Base-by-base conservation (phyloP, 768 basidiomycete genomes). In the Pleurotus platypus region DNA sequence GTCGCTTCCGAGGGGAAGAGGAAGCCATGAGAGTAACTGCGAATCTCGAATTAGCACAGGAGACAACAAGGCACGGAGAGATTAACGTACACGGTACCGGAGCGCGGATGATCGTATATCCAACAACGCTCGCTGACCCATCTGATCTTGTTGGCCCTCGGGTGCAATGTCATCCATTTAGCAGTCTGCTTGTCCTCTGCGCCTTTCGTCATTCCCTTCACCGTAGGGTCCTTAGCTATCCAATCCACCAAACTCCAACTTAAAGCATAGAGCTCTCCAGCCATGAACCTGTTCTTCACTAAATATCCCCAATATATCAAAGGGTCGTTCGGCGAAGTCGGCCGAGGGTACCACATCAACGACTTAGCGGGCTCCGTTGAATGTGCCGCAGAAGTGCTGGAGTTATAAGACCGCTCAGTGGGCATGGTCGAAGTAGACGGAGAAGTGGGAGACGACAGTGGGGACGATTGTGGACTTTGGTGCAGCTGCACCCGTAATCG, bases 31-130 rank as follows among this genome's bases (percentile, higher is more conserved):
- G 93, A 85, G 67, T 98, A 96, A 9, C 92, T 93, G 64, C 42
- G 16, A n/a, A 45, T 6, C 15, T 16, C 30, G 2, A 3, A 35
- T 35, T 35, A 35, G 30, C 20, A 45, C 42, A 45, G 42, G 42
- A 8, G 56, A 54, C 15, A 22, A 61, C 18, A 48, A 47, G 58
- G 49, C 48, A 56, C 43, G 55, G 56, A 47, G 62, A 48, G 20
- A 20, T 38, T 35, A 26, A 78, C 90, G 66, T 76, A 94, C 86
- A 96, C 94, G 16, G 95, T 97, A 48, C 91, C 89, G 13, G 91
- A 86, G 49, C 93, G 87, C 1, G 96, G 96, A 72, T 98, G 96
- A 67, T 99, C 95, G 71, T 99, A 98, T 62, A 99, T 92, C 92
- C 93, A 96, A 71, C 96, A 98, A 24, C 88, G 83, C 67, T 99